Conservation (phyloP, 148 eudicot species). For the Fallopia convolvulus region DNA sequence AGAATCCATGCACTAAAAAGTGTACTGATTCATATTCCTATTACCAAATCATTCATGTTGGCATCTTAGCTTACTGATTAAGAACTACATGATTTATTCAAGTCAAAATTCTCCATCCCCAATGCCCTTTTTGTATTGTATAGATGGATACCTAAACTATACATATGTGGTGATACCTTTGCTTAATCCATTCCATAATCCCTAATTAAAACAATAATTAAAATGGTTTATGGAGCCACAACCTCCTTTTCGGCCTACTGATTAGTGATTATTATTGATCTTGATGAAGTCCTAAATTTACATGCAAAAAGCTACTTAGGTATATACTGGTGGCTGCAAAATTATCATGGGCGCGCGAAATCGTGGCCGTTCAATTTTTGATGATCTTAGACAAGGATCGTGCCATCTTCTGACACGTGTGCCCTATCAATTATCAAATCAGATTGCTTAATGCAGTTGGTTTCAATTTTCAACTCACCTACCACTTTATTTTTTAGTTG, state of each 20-base stretch:
- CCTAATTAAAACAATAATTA: background rate
- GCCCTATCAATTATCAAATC: background rate
- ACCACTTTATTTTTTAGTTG: background rate
- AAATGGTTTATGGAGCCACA: background rate
- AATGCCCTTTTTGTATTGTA: background rate
- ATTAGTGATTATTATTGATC: no score
- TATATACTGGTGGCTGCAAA: background rate
- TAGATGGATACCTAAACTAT: background rate
- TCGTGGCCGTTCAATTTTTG: background rate
- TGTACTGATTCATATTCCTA: background rate
- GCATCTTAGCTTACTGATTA: background rate
- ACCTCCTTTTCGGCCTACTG: background rate
- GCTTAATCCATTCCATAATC: background rate
- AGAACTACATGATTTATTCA: background rate
- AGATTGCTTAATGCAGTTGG: slow-evolving; percentile 3
- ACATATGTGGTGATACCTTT: background rate
- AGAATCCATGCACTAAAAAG: background rate
- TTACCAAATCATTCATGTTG: background rate
- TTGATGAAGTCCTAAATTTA: background rate
- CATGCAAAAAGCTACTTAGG: background rate
- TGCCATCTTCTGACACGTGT: background rate
- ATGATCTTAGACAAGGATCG: background rate
- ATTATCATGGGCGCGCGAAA: background rate
- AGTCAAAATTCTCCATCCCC: slow-evolving; percentile 4
- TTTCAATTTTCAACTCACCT: slow-evolving; percentile 5